Base-by-base conservation (phyloP, 805 yeast species). In the Candida rishiriensis region DNA sequence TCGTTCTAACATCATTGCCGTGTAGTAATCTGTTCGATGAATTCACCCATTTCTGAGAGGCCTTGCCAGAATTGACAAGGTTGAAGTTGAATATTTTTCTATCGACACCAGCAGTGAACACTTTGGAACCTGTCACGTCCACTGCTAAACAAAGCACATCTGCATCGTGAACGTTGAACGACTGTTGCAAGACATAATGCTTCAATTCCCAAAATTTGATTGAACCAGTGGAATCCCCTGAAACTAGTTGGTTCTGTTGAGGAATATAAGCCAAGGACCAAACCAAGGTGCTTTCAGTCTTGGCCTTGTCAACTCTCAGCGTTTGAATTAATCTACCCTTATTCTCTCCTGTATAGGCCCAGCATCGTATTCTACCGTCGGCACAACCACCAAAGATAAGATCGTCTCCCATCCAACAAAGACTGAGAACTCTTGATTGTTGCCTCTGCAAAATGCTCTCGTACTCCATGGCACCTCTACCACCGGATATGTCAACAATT, bases 211-310 rank as follows among this genome's bases (percentile, higher is more conserved):
- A 93, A 51, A 93, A 76, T 64, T 91, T 91, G 41, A 93, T 78
- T 9, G 86, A 75, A 1, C 99, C 99, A 1, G 97, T 91, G 6
- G 97, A 89, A 67, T 93, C 99, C 43, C 98, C 99, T 48, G 89
- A 81, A n/a, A 88, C 95, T 46, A 93, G 75, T 61, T 88, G 95
- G 43, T 78, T 72, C 40, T 76, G 75, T 35, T 70, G 61, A 5
- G 84, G 80, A 46, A 90, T 67, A 29, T 81, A 81, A 37, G 74
- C 54, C 1, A 93, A 81, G 31, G 88, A 74, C 99, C 99, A 93
- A 8, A 93, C 93, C 49, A 93, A 71, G 3, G 98, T 89, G 42
- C 93, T 81, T 60, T 87, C 97, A 30, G 78, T 78, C 57, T 83
- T 82, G 17, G 91, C 77, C 63, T 87, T 88, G 64, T 93, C 99